Evolutionary conservation across 306 rosid genomes (phyloP), one percentile per base, ranked within the genome.

Genomic region (Inga oerstediana): DNA sequence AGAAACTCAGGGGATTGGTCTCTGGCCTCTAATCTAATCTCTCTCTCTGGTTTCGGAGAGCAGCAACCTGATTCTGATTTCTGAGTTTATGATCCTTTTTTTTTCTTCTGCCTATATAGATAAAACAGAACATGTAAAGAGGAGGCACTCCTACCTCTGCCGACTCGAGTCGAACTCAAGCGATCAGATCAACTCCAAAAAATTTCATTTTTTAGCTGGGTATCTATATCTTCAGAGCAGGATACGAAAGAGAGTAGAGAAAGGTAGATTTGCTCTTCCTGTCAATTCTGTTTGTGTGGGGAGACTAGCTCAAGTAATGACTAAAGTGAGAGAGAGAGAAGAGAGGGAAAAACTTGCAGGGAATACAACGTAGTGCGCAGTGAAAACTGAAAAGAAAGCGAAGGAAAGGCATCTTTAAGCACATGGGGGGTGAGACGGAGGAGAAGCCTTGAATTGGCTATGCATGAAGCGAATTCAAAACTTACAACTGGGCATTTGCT

Each of bases 401-500:
- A 15, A 46, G 77, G 43, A 73, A 19, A 80, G 74, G 64, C 68
- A 67, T 90, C 88, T 84, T 72, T 68, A 74, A 74, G 83, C 86
- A 89, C 91, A 84, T 88, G 89, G 86, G 80, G 78, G 73, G 39
- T n/a, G 75, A 39, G 39, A 64, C 12, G 20, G 15, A 59, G 80
- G 24, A 76, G 49, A 65, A 70, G 61, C 56, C 79, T 34, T 74
- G 46, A 85, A 82, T 51, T 70, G 76, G 80, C 44, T 32, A 15
- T 14, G 71, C 71, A 65, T 32, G 71, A 65, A 16, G 43, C 43
- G 44, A 75, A 79, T 54, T 79, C 67, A 66, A 76, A 78, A 67
- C 83, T 79, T 80, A 66, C 79, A 78, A 67, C 83, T 79, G 80
- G 80, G 79, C 58, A 65, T 77, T 83, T 86, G 85, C 90, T 65